Conservation (phyloP, 495 filamentous ascomycete species). For the Annulohypoxylon maeteangense region DNA sequence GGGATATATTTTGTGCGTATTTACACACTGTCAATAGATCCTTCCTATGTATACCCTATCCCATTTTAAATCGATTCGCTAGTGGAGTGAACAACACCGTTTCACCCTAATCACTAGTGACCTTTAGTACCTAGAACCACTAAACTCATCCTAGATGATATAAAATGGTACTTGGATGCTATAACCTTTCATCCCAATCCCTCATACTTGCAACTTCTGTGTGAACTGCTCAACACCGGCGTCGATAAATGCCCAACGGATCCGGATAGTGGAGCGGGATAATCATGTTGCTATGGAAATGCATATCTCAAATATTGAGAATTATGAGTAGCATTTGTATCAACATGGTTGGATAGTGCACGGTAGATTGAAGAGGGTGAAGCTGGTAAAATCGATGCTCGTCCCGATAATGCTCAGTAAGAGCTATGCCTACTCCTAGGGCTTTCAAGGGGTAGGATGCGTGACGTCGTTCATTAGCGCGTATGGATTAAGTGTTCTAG, state of each 20-base stretch:
- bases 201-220: too few species aligned
- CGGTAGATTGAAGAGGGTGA: background rate
- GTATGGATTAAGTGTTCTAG: background rate
- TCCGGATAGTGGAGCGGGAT: background rate
- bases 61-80: background rate
- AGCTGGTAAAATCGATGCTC: background rate
- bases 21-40: background rate
- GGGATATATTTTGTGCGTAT: background rate
- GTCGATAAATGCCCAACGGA: background rate
- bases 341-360: slow-evolving; percentile 9
- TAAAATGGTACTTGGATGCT: background rate
- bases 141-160: background rate
- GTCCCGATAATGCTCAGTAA: background rate
- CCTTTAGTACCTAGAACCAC: background rate
- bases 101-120: background rate
- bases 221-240: background rate
- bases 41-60: background rate
- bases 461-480: background rate
- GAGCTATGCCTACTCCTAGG: background rate
- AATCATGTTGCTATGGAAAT: background rate
- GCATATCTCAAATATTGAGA: background rate
- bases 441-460: slow-evolving; percentile 5
- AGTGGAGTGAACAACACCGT: background rate
- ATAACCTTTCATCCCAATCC: too few species aligned
- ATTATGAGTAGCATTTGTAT: background rate